A percentile compares a stretch with the other conserved stretches of the same genome.
Evolutionary conservation across 2,329 filamentous ascomycete genomes (phyloP).

Genomic region (Neoarthrinium moseri): DNA sequence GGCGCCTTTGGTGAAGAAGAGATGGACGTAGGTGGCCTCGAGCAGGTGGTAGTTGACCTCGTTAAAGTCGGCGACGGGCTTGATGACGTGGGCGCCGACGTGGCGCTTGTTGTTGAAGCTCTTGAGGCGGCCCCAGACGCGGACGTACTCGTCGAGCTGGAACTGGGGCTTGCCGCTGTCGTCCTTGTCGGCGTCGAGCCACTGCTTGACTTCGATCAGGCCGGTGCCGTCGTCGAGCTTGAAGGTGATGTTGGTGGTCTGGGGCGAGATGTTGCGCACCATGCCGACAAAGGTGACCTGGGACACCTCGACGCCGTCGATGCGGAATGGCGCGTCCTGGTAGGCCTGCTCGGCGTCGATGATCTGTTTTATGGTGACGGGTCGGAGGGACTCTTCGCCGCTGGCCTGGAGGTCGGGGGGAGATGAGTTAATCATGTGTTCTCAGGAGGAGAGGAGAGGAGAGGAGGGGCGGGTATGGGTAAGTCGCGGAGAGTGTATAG

Average conservation of each 20-base stretch:
- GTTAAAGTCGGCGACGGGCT: slow-evolving; percentile 80
- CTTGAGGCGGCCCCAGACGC: slow-evolving; percentile 83
- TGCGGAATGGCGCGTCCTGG: slow-evolving; percentile 72
- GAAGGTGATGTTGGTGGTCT: slow-evolving; percentile 89
- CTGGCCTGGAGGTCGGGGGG: no score
- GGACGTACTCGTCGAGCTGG: slow-evolving; percentile 74
- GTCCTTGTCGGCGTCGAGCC: slow-evolving; percentile 66
- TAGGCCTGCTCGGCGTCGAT: slow-evolving; percentile 77
- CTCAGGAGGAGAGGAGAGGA: not conserved
- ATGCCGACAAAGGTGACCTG: slow-evolving; percentile 87
- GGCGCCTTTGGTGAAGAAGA: slow-evolving; percentile 73
- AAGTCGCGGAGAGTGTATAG: no score
- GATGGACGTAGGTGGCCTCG: slow-evolving; percentile 84
- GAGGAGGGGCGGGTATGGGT: not conserved
- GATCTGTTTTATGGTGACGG: slow-evolving; percentile 94
- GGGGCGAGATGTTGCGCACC: slow-evolving; percentile 81
- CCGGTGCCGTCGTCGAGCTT: slow-evolving; percentile 94
- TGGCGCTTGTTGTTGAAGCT: slow-evolving; percentile 81
- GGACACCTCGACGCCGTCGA: slow-evolving; percentile 73
- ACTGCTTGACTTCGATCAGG: slow-evolving; percentile 86
- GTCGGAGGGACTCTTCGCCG: slow-evolving; percentile 82
- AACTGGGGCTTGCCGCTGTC: slow-evolving; percentile 54
- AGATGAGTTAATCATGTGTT: no score
- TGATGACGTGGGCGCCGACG: slow-evolving; percentile 77
- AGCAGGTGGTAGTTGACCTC: slow-evolving; percentile 92